phyloP scores from a whole-genome alignment of 768 basidiomycete genomes.

The Kwoniella sp. region DNA sequence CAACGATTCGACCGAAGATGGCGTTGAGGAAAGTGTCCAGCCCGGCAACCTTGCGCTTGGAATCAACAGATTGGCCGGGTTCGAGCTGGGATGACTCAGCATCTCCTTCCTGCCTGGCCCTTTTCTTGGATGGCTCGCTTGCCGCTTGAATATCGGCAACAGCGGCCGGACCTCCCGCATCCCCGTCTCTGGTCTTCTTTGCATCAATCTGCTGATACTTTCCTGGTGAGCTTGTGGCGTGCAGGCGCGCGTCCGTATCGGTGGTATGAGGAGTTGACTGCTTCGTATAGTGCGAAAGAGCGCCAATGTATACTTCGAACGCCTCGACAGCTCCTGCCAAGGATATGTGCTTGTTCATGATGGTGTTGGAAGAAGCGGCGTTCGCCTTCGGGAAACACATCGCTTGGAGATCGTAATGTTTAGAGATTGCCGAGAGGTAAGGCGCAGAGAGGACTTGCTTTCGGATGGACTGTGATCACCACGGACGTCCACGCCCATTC shows the following conservation, averaged over 20 bases:
- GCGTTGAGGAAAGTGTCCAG: slow-evolving; percentile 4
- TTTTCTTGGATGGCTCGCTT: background rate
- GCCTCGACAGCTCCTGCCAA: background rate
- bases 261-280: too few relatives aligned
- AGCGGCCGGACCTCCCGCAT: too few relatives aligned
- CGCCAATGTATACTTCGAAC: slow-evolving; percentile 16
- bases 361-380: too few relatives aligned
- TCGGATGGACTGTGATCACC: background rate
- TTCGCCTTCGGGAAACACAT: too few relatives aligned
- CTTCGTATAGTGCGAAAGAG: background rate
- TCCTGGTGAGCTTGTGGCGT: too few relatives aligned
- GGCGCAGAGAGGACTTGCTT: slow-evolving; percentile 3
- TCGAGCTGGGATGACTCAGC: too few relatives aligned
- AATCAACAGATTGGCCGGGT: too few relatives aligned
- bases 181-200: too few relatives aligned
- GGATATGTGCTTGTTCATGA: background rate
- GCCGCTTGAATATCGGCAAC: too few relatives aligned
- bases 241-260: too few relatives aligned
- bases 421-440: slow-evolving; percentile 1
- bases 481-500: too few relatives aligned
- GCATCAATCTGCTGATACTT: too few relatives aligned
- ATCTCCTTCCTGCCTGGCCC: background rate
- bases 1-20: background rate
- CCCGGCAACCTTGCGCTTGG: background rate
- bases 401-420: background rate